These are phyloP conservation scores for Truncatella angustata DNA, from an alignment of 2,329 filamentous ascomycete species.

Conservation along the genomic window DNA sequence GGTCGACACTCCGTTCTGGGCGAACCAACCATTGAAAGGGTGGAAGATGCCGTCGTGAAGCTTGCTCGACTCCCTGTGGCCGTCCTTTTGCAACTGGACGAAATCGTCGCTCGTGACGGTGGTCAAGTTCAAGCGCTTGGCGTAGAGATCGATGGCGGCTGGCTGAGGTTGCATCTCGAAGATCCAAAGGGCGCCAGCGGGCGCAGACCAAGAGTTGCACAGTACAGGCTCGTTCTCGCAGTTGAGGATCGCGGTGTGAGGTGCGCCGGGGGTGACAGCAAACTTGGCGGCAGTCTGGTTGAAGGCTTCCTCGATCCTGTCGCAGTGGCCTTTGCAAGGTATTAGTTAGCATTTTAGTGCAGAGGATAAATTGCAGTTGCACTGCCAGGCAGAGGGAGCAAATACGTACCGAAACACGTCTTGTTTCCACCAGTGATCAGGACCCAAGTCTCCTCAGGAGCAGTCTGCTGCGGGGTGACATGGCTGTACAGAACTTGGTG, in stretches of 20 bases:
- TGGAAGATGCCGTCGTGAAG: conserved; percentile 67
- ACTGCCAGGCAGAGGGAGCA: not conserved
- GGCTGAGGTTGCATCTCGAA: conserved; percentile 66
- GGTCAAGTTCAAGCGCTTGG: conserved; percentile 67
- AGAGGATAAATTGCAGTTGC: too few relatives aligned
- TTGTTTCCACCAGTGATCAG: conserved; percentile 74
- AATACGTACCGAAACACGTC: conserved; percentile 64
- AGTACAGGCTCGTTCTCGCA: conserved; percentile 74
- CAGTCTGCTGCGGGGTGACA: conserved; percentile 56
- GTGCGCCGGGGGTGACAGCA: conserved; percentile 56
- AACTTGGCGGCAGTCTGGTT: conserved; percentile 66
- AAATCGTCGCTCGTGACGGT: conserved; percentile 64
- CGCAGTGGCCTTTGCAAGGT: conserved; percentile 59
- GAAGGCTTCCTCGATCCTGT: conserved; percentile 61
- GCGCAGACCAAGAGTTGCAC: conserved; percentile 71
- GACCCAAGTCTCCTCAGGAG: conserved; percentile 74
- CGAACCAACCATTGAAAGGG: conserved; percentile 68
- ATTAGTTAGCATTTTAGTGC: conserved; percentile 12
- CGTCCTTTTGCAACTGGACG: conserved; percentile 57
- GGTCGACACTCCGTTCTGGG: conserved; percentile 59
- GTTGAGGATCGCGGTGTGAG: conserved; percentile 68
- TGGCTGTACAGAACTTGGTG: conserved; percentile 63
- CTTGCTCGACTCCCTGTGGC: conserved; percentile 36
- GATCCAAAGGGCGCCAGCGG: conserved; percentile 64
- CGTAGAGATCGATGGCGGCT: conserved; percentile 62